Percentiles rank a stretch among this genome's conserved stretches.
phyloP scores from a whole-genome alignment of 495 filamentous ascomycete species.

The Daldinia caldariorum region DNA sequence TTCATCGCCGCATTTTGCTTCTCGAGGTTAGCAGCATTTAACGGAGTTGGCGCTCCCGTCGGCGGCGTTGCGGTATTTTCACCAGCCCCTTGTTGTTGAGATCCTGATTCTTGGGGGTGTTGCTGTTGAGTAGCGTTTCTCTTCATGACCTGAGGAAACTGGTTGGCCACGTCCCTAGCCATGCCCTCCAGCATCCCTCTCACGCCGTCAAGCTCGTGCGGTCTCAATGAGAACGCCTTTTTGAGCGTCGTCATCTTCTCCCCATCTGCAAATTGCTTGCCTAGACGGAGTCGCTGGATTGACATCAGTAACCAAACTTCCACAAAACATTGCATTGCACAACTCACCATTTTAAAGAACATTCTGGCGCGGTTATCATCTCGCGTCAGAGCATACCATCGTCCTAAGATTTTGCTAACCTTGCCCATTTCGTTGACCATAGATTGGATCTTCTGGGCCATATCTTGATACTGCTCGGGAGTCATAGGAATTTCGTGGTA shows the following conservation, averaged over 20 bases:
- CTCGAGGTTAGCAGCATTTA: constrained; percentile 75
- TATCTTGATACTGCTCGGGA: constrained; percentile 49
- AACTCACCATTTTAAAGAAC: constrained; percentile 60
- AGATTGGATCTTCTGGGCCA: constrained; percentile 46
- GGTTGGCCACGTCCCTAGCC: constrained; percentile 43
- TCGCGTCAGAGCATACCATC: constrained; percentile 55
- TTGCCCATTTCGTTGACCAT: constrained; percentile 49
- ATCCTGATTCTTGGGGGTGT: constrained; percentile 27
- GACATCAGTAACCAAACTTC: constrained; percentile 12
- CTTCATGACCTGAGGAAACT: constrained; percentile 36
- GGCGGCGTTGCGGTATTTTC: constrained; percentile 39
- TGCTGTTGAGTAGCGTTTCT: constrained; percentile 36
- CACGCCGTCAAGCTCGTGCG: constrained; percentile 63
- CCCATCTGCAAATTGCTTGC: constrained; percentile 66
- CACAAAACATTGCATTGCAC: constrained; percentile 33
- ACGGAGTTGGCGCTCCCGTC: constrained; percentile 54
- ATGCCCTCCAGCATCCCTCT: constrained; percentile 58
- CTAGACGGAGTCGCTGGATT: constrained; percentile 64
- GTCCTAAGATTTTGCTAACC: constrained; percentile 49
- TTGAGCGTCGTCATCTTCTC: constrained; percentile 61
- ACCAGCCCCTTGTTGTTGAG: constrained; percentile 37
- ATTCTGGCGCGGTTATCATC: constrained; percentile 57
- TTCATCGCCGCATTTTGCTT: constrained; percentile 66
- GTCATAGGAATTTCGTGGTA: constrained; percentile 54
- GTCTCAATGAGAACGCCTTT: constrained; percentile 67